Evolutionary conservation across 1,284 basidiomycete species (phyloP).

Genomic region (Trichosporon coremiiforme): DNA sequence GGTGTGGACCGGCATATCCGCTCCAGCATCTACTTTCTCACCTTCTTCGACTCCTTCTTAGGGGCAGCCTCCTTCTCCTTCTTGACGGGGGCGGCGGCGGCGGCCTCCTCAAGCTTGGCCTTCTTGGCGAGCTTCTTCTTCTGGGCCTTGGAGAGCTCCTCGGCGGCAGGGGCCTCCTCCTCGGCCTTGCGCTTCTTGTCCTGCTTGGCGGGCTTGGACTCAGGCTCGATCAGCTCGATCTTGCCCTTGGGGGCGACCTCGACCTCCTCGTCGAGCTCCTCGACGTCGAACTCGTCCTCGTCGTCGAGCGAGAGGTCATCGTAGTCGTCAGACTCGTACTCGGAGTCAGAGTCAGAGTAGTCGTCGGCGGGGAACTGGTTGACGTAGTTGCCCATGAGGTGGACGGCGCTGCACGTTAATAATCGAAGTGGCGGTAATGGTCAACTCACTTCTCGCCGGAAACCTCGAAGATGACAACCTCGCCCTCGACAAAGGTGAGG

Average conservation of each 20-base stretch:
- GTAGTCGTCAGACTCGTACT: conserved; percentile 59
- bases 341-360: conserved; percentile 56
- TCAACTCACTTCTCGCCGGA: conserved; percentile 74
- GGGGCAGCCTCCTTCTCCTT: conserved; percentile 33
- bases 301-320: conserved; percentile 58
- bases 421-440: conserved; percentile 31
- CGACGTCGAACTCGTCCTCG: conserved; percentile 60
- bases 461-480: conserved; percentile 70
- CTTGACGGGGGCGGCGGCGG: conserved; percentile 61
- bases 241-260: conserved; percentile 39
- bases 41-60: conserved; percentile 56
- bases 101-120: conserved; percentile 47
- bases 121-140: conserved; percentile 57
- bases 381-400: conserved; percentile 89
- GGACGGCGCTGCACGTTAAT: conserved; percentile 64
- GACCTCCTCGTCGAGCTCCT: conserved; percentile 57
- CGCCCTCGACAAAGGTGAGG: conserved; percentile 73
- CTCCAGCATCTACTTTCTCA: conserved; percentile 43
- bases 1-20: neutral
- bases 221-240: conserved; percentile 44
- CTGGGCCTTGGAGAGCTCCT: conserved; percentile 50
- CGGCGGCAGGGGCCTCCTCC: conserved; percentile 27
- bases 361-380: conserved; percentile 55
- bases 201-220: conserved; percentile 24
- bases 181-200: conserved; percentile 34